Conservation (phyloP, 73 alveolate genomes). For the Stentor coeruleus region DNA sequence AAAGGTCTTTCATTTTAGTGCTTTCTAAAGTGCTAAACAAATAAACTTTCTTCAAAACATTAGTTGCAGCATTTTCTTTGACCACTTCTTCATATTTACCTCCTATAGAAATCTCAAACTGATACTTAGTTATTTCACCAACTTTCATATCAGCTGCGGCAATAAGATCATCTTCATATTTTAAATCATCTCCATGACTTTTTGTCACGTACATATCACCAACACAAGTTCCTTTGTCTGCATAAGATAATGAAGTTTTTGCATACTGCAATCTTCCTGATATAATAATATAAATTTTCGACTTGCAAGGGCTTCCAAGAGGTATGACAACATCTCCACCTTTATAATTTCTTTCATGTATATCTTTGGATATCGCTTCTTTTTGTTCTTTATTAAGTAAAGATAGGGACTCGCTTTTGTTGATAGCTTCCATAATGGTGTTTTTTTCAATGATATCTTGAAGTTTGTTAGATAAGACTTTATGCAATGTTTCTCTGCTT, state of each 20-base stretch:
- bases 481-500: constrained; percentile 42
- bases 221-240: constrained; percentile 24
- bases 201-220: constrained; percentile 28
- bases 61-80: constrained; percentile 23
- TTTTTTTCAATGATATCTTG: constrained; percentile 43
- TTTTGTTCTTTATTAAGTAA: constrained; percentile 26
- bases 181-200: constrained; percentile 22
- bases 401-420: constrained; percentile 31
- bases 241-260: background rate
- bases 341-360: constrained; percentile 31
- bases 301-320: constrained; percentile 33
- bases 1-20: constrained; percentile 36
- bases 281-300: constrained; percentile 31
- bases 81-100: constrained; percentile 27
- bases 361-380: constrained; percentile 37
- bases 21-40: constrained; percentile 42
- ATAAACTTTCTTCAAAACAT: constrained; percentile 37
- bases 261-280: constrained; percentile 40
- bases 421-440: constrained; percentile 41
- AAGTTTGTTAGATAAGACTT: constrained; percentile 43
- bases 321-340: constrained; percentile 43
- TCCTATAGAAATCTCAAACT: constrained; percentile 11
- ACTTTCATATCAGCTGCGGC: constrained; percentile 21
- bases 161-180: constrained; percentile 15
- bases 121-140: constrained; percentile 8